Evolutionary conservation across 306 rosid species (phyloP).

Genomic region (Lablab purpureus): DNA sequence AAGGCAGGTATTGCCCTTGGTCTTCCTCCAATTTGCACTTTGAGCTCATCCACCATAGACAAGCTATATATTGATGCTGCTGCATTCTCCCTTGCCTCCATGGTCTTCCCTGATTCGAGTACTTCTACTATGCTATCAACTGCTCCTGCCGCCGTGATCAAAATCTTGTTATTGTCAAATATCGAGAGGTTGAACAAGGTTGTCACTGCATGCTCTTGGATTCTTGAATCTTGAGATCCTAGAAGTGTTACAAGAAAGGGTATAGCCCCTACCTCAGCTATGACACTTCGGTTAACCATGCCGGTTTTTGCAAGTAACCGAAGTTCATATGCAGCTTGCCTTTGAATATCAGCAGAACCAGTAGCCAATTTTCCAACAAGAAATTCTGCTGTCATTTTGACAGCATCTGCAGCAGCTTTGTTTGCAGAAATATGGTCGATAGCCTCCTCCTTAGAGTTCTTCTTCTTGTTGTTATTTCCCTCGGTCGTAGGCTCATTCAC

Average conservation of each 20-base stretch:
- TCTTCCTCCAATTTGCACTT: slow-evolving; percentile 67
- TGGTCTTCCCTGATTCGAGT: slow-evolving; percentile 76
- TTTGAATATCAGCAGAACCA: slow-evolving; percentile 81
- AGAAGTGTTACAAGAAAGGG: slow-evolving; percentile 80
- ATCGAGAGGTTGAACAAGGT: slow-evolving; percentile 89
- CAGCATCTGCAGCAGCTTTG: slow-evolving; percentile 79
- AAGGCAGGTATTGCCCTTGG: slow-evolving; percentile 78
- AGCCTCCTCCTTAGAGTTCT: slow-evolving; percentile 47
- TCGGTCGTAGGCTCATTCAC: slow-evolving; percentile 50
- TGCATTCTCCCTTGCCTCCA: slow-evolving; percentile 94
- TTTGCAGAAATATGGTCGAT: slow-evolving; percentile 73
- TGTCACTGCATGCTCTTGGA: slow-evolving; percentile 89
- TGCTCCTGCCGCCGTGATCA: slow-evolving; percentile 91
- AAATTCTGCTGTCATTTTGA: slow-evolving; percentile 91
- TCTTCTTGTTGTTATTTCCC: slow-evolving; percentile 47
- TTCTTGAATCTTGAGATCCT: slow-evolving; percentile 75
- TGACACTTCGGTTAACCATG: slow-evolving; percentile 75
- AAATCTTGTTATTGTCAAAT: slow-evolving; percentile 77
- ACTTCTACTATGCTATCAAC: slow-evolving; percentile 72
- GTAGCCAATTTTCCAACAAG: slow-evolving; percentile 96
- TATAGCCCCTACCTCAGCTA: slow-evolving; percentile 93
- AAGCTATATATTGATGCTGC: slow-evolving; percentile 86
- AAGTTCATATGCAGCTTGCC: slow-evolving; percentile 92
- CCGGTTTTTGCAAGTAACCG: slow-evolving; percentile 84
- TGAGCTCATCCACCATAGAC: slow-evolving; percentile 79